Percentiles rank a stretch among this genome's conserved stretches.
Evolutionary conservation across 306 rosid genomes (phyloP).

Genomic region (Pyrus communis): DNA sequence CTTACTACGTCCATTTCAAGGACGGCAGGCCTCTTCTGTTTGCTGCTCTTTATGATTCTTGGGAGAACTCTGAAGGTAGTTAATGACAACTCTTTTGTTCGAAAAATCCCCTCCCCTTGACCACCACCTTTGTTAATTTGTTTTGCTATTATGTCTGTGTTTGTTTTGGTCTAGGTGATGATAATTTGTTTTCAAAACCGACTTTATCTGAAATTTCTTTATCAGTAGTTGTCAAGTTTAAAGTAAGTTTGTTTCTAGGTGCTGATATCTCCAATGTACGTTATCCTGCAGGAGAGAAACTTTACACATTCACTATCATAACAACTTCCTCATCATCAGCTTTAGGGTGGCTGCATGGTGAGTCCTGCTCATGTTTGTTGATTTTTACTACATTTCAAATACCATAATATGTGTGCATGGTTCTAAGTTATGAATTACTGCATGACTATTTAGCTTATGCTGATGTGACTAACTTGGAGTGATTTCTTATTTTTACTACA

Average conservation of each 20-base stretch:
- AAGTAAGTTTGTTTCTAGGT: neutral
- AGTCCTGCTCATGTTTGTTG: conserved; percentile 21
- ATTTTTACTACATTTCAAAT: neutral
- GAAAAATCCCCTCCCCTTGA: neutral
- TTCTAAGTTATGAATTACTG: neutral
- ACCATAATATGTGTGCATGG: neutral
- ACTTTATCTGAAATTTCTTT: neutral
- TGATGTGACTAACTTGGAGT: neutral
- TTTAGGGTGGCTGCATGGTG: conserved; percentile 83
- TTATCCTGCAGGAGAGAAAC: conserved; percentile 48
- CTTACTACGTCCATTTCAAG: conserved; percentile 78
- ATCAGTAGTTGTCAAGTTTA: neutral
- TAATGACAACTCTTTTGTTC: neutral
- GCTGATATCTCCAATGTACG: conserved; percentile 3
- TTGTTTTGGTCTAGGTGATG: neutral
- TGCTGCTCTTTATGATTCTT: conserved; percentile 85
- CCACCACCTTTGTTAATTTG: neutral
- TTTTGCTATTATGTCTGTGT: neutral
- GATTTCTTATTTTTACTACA: too few relatives aligned
- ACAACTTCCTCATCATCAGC: conserved; percentile 76
- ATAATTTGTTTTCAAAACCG: neutral
- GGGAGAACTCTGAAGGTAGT: conserved; percentile 74
- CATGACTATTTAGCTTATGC: neutral
- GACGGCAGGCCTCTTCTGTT: conserved; percentile 78
- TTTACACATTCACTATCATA: conserved; percentile 70